phyloP scores from a whole-genome alignment of 345 rosid genomes.

The Gynandropsis gynandra region DNA sequence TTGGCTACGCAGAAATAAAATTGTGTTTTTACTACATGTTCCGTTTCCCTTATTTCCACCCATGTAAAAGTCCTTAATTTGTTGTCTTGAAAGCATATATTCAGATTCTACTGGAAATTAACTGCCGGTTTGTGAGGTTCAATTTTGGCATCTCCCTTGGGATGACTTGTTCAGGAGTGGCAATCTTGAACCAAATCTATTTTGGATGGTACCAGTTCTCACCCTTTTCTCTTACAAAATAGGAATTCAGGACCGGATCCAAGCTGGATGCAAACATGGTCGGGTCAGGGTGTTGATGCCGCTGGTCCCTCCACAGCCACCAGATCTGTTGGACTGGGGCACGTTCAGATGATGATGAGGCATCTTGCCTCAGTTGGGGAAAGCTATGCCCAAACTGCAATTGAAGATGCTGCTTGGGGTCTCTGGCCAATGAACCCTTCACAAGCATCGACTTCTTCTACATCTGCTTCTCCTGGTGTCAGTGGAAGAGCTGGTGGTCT shows the following conservation, averaged over 20 bases:
- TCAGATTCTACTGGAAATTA: background rate
- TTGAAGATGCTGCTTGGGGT: constrained; percentile 86
- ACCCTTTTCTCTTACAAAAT: constrained; percentile 22
- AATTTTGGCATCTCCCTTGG: background rate
- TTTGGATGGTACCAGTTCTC: constrained; percentile 10
- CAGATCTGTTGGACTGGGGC: constrained; percentile 71
- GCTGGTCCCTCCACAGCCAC: constrained; percentile 85
- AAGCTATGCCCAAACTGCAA: constrained; percentile 80
- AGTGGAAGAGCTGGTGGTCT: constrained; percentile 51
- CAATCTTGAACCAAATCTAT: background rate
- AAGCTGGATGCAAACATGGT: constrained; percentile 72
- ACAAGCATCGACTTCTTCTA: constrained; percentile 61
- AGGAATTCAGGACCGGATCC: constrained; percentile 79
- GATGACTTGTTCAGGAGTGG: background rate
- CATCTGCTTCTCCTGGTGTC: constrained; percentile 44
- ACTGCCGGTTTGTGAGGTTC: constrained; percentile 4
- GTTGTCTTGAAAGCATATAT: background rate
- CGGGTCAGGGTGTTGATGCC: constrained; percentile 66
- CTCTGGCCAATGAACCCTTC: constrained; percentile 75
- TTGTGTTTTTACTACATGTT: background rate
- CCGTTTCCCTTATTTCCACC: constrained; percentile 3
- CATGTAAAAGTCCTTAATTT: background rate
- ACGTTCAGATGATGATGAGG: constrained; percentile 99
- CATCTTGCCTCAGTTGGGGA: constrained; percentile 97
- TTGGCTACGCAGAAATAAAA: background rate